Evolutionary conservation across 192 early-diverging fungal genomes (phyloP), one percentile per base, ranked within the genome.

Genomic region (Dispira parvispora): DNA sequence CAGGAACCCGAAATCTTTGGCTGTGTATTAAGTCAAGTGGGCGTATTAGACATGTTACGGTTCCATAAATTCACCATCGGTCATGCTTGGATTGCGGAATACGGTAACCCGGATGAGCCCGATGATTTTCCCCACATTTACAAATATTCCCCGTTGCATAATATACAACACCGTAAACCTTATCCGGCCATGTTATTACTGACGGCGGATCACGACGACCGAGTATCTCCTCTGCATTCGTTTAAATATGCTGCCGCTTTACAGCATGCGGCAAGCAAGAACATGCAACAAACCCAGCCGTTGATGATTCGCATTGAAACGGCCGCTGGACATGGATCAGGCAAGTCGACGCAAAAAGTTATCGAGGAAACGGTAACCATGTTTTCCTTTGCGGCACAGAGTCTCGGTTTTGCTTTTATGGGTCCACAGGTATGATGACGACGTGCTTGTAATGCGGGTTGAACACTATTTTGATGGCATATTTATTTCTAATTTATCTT

Each of bases 1-100:
- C 84, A 87, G 69, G 78, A 82, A 3, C 86, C 86, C 20, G 85
- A 88, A 52, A 75, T 88, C 23, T 88, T 81, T 72, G 84, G 81
- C 3, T 67, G 66, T 20, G 84, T 69, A 0, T 69, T 88, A 6
- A 77, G 82, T 20, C 78, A 80, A 46, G 86, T 88, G 28, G 83
- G 84, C 21, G 85, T 87, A 27, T 66, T 83, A 76, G 86, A 88
- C 63, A 73, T 88, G 74, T 58, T 80, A 52, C 74, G 84, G 43
- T 88, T 84, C 78, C 85, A 88, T 71, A 86, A 86, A 66, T 88
- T 88, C 65, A 88, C 85, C 5, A 86, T 85, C 56, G 86, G 86
- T 3, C 72, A 79, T 66, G 82, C 78, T 6, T 88, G 86, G 86
- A 68, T 66, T 45, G 73, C 74, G 21, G 83, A 87, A 60, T 86